A percentile compares a stretch with the other conserved stretches of the same genome.
Conservation (phyloP, 2,329 filamentous ascomycete genomes). For the Cladosporium halotolerans region DNA sequence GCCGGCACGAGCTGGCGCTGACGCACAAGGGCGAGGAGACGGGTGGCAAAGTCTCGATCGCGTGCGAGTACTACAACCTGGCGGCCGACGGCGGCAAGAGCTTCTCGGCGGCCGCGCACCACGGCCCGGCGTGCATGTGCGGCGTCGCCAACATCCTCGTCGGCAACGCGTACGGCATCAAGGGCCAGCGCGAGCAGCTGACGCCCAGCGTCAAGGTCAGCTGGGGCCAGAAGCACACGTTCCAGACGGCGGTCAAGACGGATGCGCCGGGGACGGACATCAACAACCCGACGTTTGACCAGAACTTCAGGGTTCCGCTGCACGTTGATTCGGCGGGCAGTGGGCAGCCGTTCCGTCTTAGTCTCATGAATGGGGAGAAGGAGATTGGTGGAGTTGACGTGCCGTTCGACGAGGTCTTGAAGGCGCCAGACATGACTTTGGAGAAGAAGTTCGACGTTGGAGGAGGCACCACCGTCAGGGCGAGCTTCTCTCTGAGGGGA, state of each 20-base stretch:
- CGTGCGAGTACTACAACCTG: conserved; percentile 39
- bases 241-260: conserved; percentile 37
- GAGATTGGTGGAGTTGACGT: conserved; percentile 34
- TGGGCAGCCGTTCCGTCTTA: conserved; percentile 29
- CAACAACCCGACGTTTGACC: conserved; percentile 44
- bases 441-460: conserved; percentile 34
- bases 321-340: conserved; percentile 27
- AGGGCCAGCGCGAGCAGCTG: conserved; percentile 39
- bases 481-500: conserved; percentile 33
- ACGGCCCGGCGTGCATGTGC: conserved; percentile 29
- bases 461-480: conserved; percentile 27
- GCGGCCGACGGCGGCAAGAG: conserved; percentile 31
- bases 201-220: conserved; percentile 42
- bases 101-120: conserved; percentile 25
- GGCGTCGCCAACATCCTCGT: conserved; percentile 42
- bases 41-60: conserved; percentile 32
- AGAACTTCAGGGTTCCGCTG: conserved; percentile 40
- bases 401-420: conserved; percentile 31
- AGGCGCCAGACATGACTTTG: conserved; percentile 27
- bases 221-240: conserved; percentile 36
- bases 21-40: conserved; percentile 34
- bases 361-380: conserved; percentile 31
- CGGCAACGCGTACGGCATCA: conserved; percentile 37
- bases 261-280: conserved; percentile 44
- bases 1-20: conserved; percentile 37